These are phyloP conservation scores for Cenococcum geophilum DNA, from an alignment of 495 filamentous ascomycete species.

Conservation along the genomic window DNA sequence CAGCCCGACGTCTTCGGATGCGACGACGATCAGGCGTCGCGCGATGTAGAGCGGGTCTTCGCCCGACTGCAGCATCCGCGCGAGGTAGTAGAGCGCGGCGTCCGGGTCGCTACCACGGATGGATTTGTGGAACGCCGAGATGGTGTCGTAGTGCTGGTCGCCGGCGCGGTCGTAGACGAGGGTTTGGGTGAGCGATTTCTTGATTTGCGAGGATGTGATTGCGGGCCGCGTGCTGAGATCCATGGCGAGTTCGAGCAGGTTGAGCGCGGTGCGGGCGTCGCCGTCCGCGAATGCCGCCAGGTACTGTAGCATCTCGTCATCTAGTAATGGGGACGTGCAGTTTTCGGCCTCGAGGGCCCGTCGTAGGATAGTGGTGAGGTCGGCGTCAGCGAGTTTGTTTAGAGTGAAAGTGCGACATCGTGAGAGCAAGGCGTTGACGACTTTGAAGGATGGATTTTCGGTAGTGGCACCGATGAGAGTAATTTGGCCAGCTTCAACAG, in stretches of 20 bases:
- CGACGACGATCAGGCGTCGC: conserved; percentile 82
- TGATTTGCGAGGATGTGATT: conserved; percentile 61
- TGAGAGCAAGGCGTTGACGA: conserved; percentile 80
- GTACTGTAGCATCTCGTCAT: conserved; percentile 71
- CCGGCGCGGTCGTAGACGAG: conserved; percentile 91
- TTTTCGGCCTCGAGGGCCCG: conserved; percentile 53
- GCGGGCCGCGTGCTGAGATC: conserved; percentile 49
- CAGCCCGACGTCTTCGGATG: conserved; percentile 85
- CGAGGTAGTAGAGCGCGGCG: conserved; percentile 86
- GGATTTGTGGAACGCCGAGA: conserved; percentile 95
- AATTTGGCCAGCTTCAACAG: conserved; percentile 85
- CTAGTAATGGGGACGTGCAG: conserved; percentile 49
- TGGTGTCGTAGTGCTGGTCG: conserved; percentile 93
- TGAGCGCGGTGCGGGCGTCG: conserved; percentile 86
- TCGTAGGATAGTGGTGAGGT: conserved; percentile 64
- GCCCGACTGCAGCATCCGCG: conserved; percentile 91
- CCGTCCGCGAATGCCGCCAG: conserved; percentile 82
- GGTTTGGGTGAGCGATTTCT: conserved; percentile 75
- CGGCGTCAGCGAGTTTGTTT: conserved; percentile 60
- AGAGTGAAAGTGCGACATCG: conserved; percentile 88
- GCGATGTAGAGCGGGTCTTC: conserved; percentile 93
- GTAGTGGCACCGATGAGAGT: conserved; percentile 94
- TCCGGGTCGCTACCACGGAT: conserved; percentile 81
- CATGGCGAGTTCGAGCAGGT: conserved; percentile 83
- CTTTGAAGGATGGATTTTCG: conserved; percentile 93